A percentile compares a stretch with the other conserved stretches of the same genome.
These are phyloP conservation scores for Cenococcum geophilum DNA, from an alignment of 495 filamentous ascomycete species.

Conservation along the genomic window DNA sequence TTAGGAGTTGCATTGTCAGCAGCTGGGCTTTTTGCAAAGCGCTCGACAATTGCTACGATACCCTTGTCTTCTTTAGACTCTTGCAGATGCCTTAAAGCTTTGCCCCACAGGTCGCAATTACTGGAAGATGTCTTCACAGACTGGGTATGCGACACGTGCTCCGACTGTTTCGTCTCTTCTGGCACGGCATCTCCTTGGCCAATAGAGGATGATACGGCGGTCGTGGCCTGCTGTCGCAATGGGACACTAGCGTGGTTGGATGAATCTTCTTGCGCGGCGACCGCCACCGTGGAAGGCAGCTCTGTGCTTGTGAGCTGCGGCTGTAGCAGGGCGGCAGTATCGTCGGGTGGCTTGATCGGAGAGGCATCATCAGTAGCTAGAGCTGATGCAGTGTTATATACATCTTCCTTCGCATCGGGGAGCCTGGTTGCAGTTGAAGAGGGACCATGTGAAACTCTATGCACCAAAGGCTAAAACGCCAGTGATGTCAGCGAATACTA, in stretches of 20 bases:
- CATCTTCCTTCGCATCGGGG: neutral
- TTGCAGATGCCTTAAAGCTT: neutral
- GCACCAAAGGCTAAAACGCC: neutral
- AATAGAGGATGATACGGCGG: neutral
- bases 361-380: neutral
- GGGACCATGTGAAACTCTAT: neutral
- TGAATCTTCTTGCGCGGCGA: neutral
- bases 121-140: neutral
- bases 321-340: neutral
- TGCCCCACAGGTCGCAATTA: neutral
- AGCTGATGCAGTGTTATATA: neutral
- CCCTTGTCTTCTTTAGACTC: neutral
- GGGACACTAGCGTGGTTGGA: neutral
- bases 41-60: neutral
- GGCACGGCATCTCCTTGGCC: too few relatives aligned
- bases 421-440: neutral
- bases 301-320: neutral
- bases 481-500: neutral
- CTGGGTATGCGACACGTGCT: neutral
- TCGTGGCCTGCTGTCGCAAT: neutral
- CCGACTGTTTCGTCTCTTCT: neutral
- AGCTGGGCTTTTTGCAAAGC: neutral
- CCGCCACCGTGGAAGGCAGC: neutral
- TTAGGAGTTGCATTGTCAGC: neutral
- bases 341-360: neutral